Conservation (phyloP, 495 filamentous ascomycete species). For the Mytilinidion resinicola region DNA sequence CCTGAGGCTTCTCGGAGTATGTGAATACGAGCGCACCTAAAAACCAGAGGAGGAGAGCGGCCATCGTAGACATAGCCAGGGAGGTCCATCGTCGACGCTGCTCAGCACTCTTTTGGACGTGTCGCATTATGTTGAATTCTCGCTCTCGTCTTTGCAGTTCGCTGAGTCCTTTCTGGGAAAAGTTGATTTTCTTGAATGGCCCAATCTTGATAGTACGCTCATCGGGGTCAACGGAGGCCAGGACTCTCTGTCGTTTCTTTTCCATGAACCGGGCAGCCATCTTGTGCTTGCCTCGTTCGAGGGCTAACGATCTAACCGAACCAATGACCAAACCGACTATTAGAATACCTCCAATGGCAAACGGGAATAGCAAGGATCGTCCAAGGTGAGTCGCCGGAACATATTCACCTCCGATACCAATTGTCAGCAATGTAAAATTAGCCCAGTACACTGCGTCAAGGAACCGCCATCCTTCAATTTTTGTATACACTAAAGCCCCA, state of each 20-base stretch:
- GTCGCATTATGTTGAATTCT: constrained; percentile 80
- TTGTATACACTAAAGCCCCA: constrained; percentile 64
- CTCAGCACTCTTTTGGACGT: constrained; percentile 53
- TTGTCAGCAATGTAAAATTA: constrained; percentile 75
- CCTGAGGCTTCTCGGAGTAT: constrained; percentile 47
- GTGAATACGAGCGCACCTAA: constrained; percentile 70
- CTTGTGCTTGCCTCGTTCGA: constrained; percentile 68
- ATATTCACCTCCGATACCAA: constrained; percentile 68
- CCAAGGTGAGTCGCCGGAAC: constrained; percentile 56
- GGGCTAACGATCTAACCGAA: constrained; percentile 70
- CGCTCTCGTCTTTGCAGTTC: constrained; percentile 59
- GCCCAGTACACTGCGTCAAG: constrained; percentile 79
- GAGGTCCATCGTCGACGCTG: constrained; percentile 61
- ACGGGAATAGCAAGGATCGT: constrained; percentile 68
- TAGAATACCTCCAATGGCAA: constrained; percentile 71
- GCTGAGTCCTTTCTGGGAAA: constrained; percentile 29
- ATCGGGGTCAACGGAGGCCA: constrained; percentile 47
- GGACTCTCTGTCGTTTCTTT: constrained; percentile 53
- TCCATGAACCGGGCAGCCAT: constrained; percentile 64
- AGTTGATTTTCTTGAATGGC: constrained; percentile 38
- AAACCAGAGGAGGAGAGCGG: constrained; percentile 72
- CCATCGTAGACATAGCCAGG: constrained; percentile 53
- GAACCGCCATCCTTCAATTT: constrained; percentile 71
- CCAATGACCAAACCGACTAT: constrained; percentile 75
- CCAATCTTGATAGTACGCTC: constrained; percentile 46